Evolutionary conservation across 106 monocot genomes (phyloP).

Genomic region (Posidonia australis): DNA sequence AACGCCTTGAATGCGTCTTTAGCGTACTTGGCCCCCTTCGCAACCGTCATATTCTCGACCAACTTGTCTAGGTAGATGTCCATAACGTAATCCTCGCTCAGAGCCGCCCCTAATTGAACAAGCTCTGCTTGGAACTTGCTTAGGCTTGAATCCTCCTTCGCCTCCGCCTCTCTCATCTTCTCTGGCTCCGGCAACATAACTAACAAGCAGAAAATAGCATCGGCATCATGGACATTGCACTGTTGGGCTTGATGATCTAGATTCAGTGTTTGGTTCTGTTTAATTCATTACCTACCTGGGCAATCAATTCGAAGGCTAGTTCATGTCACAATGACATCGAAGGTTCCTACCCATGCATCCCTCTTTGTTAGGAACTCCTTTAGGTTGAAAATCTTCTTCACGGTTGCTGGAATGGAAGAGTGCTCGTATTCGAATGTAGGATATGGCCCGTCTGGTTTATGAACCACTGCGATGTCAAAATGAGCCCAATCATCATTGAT

Average conservation of each 20-base stretch:
- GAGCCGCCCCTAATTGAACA: slow-evolving; percentile 1
- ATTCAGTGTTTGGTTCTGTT: not conserved
- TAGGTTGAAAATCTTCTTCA: slow-evolving; percentile 84
- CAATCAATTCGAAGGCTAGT: slow-evolving; percentile 61
- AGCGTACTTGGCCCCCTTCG: slow-evolving; percentile 43
- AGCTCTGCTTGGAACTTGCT: slow-evolving; percentile 10
- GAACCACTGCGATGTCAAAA: slow-evolving; percentile 43
- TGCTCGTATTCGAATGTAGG: slow-evolving; percentile 64
- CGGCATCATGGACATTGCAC: too few relatives aligned
- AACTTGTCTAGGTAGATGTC: slow-evolving; percentile 40
- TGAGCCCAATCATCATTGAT: too few relatives aligned
- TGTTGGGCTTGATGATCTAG: not conserved
- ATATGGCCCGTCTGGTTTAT: slow-evolving; percentile 48
- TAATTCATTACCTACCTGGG: slow-evolving; percentile 21
- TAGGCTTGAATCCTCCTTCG: slow-evolving; percentile 3
- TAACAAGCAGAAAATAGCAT: not conserved
- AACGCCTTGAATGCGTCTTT: slow-evolving; percentile 41
- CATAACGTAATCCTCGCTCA: slow-evolving; percentile 40
- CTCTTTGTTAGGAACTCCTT: slow-evolving; percentile 60
- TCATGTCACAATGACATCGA: slow-evolving; percentile 53
- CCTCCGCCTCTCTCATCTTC: slow-evolving; percentile 5
- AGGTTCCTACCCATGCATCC: slow-evolving; percentile 88
- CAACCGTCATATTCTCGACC: slow-evolving; percentile 62
- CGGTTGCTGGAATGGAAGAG: too few relatives aligned
- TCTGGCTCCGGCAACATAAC: not conserved